Evolutionary conservation across 805 yeast species (phyloP).

Genomic region (Scheffersomyces stipitis): DNA sequence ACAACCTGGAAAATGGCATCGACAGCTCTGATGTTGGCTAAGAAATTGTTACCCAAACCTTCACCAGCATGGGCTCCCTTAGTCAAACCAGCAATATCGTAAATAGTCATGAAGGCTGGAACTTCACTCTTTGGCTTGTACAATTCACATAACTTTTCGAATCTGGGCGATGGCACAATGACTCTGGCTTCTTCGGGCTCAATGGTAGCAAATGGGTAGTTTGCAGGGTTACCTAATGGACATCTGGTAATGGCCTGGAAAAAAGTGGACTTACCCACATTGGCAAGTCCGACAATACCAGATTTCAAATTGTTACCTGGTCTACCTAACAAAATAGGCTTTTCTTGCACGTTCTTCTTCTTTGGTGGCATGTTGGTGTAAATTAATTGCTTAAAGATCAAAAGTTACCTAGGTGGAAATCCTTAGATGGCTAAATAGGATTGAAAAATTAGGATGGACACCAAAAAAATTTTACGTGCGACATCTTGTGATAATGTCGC

Average conservation of each 20-base stretch:
- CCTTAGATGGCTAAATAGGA: no score
- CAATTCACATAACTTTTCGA: conserved; percentile 70
- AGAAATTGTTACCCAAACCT: conserved; percentile 96
- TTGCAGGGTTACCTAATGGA: conserved; percentile 94
- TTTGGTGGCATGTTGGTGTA: conserved; percentile 74
- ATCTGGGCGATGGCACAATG: conserved; percentile 85
- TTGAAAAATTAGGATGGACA: no score
- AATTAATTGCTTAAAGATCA: no score
- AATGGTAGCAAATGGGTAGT: conserved; percentile 96
- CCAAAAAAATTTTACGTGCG: no score
- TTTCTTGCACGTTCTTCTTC: conserved; percentile 61
- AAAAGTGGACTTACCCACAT: conserved; percentile 94
- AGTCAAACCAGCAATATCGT: conserved; percentile 97
- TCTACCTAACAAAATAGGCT: conserved; percentile 77
- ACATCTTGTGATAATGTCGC: no score
- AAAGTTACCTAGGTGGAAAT: no score
- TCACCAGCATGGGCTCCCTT: conserved; percentile 96
- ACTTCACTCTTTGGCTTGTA: conserved; percentile 84
- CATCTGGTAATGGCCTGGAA: conserved; percentile 96
- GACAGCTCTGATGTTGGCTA: conserved; percentile 94
- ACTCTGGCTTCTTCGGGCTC: conserved; percentile 98
- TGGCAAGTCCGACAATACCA: conserved; percentile 95
- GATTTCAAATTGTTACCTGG: conserved; percentile 52
- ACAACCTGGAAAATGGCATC: conserved; percentile 98
- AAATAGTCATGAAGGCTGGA: conserved; percentile 90